Percentiles rank a stretch among this genome's conserved stretches.
Evolutionary conservation across 1,284 basidiomycete genomes (phyloP).

Genomic region (Moniliophthora roreri): DNA sequence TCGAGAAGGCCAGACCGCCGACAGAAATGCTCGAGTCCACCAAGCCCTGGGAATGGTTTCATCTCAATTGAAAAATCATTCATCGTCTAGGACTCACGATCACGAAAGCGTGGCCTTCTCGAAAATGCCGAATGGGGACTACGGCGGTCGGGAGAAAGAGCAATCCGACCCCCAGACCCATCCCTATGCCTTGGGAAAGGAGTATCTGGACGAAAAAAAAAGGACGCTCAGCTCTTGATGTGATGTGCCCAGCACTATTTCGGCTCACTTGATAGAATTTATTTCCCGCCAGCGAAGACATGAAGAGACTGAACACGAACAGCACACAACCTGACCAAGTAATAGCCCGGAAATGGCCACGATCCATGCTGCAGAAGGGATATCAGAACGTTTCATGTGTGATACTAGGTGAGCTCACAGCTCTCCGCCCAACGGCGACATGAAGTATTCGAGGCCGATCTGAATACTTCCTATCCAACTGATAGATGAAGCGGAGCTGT

Average conservation of each 20-base stretch:
- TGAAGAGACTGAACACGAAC: conserved; percentile 31
- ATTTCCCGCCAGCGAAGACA: conserved; percentile 31
- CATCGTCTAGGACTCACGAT: conserved; percentile 20
- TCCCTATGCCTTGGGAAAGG: conserved; percentile 22
- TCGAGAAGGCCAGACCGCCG: not conserved
- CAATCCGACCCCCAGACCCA: conserved; percentile 18
- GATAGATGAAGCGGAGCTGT: conserved; percentile 19
- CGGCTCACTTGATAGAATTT: conserved; percentile 26
- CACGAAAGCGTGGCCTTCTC: conserved; percentile 21
- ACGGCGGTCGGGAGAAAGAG: conserved; percentile 19
- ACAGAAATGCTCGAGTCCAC: conserved; percentile 14
- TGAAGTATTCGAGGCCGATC: conserved; percentile 31
- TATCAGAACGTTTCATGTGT: not conserved
- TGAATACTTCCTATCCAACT: conserved; percentile 37
- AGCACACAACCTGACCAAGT: conserved; percentile 28
- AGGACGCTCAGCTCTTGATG: not conserved
- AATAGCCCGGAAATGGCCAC: conserved; percentile 30
- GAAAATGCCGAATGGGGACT: conserved; percentile 20
- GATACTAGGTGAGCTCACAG: conserved; percentile 18
- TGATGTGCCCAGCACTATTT: not conserved
- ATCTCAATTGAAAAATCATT: not conserved
- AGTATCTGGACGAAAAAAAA: conserved; percentile 20
- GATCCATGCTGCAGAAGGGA: conserved; percentile 24
- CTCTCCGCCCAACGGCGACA: conserved; percentile 29
- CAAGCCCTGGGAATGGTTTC: not conserved